A percentile compares a stretch with the other conserved stretches of the same genome.
phyloP scores from a whole-genome alignment of 495 filamentous ascomycete genomes.

The Emericellopsis terricola region DNA sequence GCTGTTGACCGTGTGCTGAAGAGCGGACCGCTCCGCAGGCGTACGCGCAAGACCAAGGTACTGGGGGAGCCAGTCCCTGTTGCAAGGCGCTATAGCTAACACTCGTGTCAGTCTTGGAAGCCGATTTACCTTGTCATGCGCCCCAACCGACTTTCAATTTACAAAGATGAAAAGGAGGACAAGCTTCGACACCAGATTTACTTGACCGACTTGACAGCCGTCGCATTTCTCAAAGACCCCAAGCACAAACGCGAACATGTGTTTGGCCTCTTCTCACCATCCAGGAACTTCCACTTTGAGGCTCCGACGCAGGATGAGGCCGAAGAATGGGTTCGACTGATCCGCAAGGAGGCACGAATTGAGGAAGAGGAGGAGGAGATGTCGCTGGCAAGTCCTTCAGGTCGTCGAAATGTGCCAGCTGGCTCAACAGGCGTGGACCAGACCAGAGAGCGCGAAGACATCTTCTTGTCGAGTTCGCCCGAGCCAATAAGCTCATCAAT shows the following conservation, averaged over 20 bases:
- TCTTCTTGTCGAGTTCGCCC: conserved; percentile 41
- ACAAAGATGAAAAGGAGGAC: conserved; percentile 79
- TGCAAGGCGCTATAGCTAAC: not conserved
- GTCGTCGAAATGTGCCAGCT: not conserved
- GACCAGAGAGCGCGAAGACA: conserved; percentile 12
- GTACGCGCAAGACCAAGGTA: conserved; percentile 89
- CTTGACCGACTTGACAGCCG: conserved; percentile 79
- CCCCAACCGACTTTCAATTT: conserved; percentile 85
- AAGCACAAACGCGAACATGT: conserved; percentile 65
- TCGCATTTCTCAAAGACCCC: conserved; percentile 71
- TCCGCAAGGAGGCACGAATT: conserved; percentile 60
- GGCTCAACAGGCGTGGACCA: too few relatives aligned
- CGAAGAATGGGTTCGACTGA: conserved; percentile 71
- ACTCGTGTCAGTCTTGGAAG: conserved; percentile 56
- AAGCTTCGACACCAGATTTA: conserved; percentile 75
- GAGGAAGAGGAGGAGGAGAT: conserved; percentile 75
- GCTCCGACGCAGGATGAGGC: conserved; percentile 55
- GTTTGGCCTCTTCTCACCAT: conserved; percentile 85
- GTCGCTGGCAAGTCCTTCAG: conserved; percentile 40
- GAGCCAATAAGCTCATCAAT: conserved; percentile 28
- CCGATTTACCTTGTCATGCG: conserved; percentile 76
- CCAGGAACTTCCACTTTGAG: conserved; percentile 81
- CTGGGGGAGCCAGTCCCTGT: conserved; percentile 2
- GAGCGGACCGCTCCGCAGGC: conserved; percentile 65
- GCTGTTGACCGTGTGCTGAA: conserved; percentile 88